Conservation (phyloP, 2,329 filamentous ascomycete species). For the Penicillium oxalicum region DNA sequence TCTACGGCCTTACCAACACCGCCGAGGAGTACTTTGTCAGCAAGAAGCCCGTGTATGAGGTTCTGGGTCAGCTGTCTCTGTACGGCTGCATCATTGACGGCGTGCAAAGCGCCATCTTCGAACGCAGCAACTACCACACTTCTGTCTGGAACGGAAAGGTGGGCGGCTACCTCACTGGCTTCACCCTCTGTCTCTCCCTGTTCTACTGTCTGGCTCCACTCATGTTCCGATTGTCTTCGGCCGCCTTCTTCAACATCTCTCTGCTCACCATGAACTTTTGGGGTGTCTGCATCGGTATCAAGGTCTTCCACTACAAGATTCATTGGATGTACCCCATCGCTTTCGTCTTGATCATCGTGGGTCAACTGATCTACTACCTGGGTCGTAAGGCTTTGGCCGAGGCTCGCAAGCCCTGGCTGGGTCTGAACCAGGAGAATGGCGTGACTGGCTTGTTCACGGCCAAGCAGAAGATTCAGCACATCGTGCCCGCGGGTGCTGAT, state of each 20-base stretch:
- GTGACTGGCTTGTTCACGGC: constrained; percentile 78
- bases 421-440: constrained; percentile 74
- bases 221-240: constrained; percentile 80
- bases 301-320: constrained; percentile 72
- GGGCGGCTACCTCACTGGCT: constrained; percentile 80
- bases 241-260: constrained; percentile 95
- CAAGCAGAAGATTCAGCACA: constrained; percentile 59
- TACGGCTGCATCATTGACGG: constrained; percentile 90
- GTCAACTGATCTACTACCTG: constrained; percentile 81
- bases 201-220: constrained; percentile 88
- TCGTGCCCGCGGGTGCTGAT: constrained; percentile 9
- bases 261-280: constrained; percentile 94
- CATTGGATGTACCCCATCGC: constrained; percentile 94
- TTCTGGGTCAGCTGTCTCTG: constrained; percentile 82
- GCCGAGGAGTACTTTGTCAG: constrained; percentile 92
- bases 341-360: constrained; percentile 84
- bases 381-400: constrained; percentile 78
- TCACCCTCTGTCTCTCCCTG: constrained; percentile 71
- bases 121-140: constrained; percentile 63
- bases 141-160: constrained; percentile 63
- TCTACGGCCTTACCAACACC: constrained; percentile 87
- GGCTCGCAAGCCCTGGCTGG: constrained; percentile 91
- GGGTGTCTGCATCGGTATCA: constrained; percentile 86
- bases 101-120: constrained; percentile 84
- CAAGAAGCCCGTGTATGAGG: constrained; percentile 82